A percentile compares a stretch with the other conserved stretches of the same genome.
These are phyloP conservation scores for Neoascochyta sp. DNA, from an alignment of 2,329 filamentous ascomycete species.

Conservation along the genomic window DNA sequence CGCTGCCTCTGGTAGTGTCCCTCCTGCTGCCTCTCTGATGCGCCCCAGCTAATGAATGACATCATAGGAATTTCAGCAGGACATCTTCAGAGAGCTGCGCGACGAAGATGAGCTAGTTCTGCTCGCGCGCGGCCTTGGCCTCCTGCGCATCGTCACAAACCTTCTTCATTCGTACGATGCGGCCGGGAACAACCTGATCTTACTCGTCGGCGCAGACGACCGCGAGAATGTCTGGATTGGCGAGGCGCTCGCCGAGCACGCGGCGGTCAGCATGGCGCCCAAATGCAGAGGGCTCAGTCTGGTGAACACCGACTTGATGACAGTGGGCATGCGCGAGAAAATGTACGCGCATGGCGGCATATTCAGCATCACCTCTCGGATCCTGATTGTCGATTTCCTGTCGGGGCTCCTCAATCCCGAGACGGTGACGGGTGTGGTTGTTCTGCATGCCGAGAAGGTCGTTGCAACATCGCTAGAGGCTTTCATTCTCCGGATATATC, in stretches of 20 bases:
- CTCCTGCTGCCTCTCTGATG: constrained; percentile 1
- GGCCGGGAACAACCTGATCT: constrained; percentile 85
- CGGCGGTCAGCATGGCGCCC: constrained; percentile 78
- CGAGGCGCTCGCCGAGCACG: constrained; percentile 91
- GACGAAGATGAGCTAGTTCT: constrained; percentile 91
- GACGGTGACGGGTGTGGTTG: constrained; percentile 79
- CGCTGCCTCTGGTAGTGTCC: constrained; percentile 63
- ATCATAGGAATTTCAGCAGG: constrained; percentile 78
- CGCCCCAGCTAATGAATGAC: constrained; percentile 19
- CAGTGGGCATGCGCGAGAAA: constrained; percentile 80
- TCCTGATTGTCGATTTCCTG: constrained; percentile 87
- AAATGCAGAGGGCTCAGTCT: constrained; percentile 81
- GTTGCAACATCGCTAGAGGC: constrained; percentile 86
- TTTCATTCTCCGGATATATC: constrained; percentile 89
- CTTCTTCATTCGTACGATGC: constrained; percentile 95
- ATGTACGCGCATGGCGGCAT: constrained; percentile 87
- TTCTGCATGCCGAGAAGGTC: constrained; percentile 83
- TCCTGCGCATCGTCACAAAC: constrained; percentile 91
- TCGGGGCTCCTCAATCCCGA: constrained; percentile 78
- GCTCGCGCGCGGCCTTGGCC: constrained; percentile 84
- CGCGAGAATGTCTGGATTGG: constrained; percentile 96
- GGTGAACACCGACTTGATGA: constrained; percentile 93
- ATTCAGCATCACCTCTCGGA: constrained; percentile 93
- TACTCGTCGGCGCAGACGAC: constrained; percentile 85
- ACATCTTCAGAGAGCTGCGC: constrained; percentile 70